Base-by-base conservation (phyloP, 2,329 filamentous ascomycete genomes). In the Aureobasidium uvarum region DNA sequence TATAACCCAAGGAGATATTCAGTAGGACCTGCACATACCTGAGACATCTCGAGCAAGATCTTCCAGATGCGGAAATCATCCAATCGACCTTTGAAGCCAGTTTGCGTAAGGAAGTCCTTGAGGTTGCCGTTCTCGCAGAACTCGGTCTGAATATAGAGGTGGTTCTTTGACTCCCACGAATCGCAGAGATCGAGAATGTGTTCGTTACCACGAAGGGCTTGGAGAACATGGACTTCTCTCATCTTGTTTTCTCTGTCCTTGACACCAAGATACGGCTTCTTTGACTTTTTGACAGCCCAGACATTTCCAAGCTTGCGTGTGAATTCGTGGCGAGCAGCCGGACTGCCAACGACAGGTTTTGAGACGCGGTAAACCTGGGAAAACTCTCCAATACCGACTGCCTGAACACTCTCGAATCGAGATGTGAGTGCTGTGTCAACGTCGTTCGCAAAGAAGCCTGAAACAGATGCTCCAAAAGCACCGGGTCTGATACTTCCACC, bases 61-160 rank as follows among this genome's bases (percentile, higher is more conserved):
- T 99, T 99, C 92, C 95, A 99, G 76, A 98, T 97, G 68, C 95
- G 86, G 79, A 99, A 99, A 76, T 98, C 95, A 77, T 99, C 95
- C 69, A 99, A 80, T 71, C 94, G 86, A 54, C 92, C 93, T 74
- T 90, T 92, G 67, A 89, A 84, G 28, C 95, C 95, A 67, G 92
- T 86, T 66, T 89, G 86, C n/a, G 86, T 84, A 36, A 99, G 83
- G 74, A 98, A 99, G 18, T 87, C 84, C 74, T 96, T 90, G 50
- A 99, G 81, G 67, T 91, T 96, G 18, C 95, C 95, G 74, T 96
- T 92, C 75, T 97, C 93, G 73, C 95, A 99, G 74, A 89, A 98
- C 74, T 99, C 95, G 0, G 94, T 98, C 79, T 98, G 94, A 67
- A 99, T 98, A 79, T 97, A 99, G 11, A 99, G 84, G 73, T 94